A percentile compares a stretch with the other conserved stretches of the same genome.
These are phyloP conservation scores for Tubosaeta brunneosetosa DNA, from an alignment of 768 basidiomycete genomes.

Conservation along the genomic window DNA sequence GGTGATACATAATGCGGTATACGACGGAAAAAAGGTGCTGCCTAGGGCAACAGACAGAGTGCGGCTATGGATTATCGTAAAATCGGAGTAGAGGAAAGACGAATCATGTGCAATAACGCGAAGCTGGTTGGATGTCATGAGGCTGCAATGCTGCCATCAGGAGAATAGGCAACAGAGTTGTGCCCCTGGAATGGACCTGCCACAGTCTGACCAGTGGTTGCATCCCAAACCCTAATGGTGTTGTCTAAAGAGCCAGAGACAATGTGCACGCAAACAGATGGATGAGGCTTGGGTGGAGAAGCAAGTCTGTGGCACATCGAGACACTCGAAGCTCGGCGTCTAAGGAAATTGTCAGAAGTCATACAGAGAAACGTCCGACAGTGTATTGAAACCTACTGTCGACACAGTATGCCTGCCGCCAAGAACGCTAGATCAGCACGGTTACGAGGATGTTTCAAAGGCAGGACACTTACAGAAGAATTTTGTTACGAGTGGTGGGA, in stretches of 20 bases:
- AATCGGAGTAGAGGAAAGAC: too few species aligned
- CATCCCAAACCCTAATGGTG: conserved; percentile 11
- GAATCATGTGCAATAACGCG: too few species aligned
- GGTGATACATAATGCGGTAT: too few species aligned
- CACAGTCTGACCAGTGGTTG: conserved; percentile 1
- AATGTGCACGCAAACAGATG: background rate
- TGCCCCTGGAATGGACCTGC: conserved; percentile 1
- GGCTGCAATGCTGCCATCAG: too few species aligned
- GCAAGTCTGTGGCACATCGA: background rate
- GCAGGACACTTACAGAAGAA: background rate
- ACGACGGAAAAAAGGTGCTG: too few species aligned
- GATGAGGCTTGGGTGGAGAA: background rate
- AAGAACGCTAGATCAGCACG: background rate
- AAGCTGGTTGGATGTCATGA: too few species aligned
- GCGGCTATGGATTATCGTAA: too few species aligned
- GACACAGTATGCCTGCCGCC: background rate
- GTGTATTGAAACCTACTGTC: background rate
- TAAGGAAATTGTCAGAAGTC: background rate
- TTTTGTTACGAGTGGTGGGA: too few species aligned
- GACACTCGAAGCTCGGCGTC: conserved; percentile 3
- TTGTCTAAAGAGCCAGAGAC: background rate
- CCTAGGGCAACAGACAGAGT: too few species aligned
- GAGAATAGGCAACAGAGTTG: too few species aligned
- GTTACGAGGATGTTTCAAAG: too few species aligned
- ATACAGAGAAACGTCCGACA: background rate